phyloP scores from a whole-genome alignment of 495 filamentous ascomycete species.

The Penicillium odoratum region DNA sequence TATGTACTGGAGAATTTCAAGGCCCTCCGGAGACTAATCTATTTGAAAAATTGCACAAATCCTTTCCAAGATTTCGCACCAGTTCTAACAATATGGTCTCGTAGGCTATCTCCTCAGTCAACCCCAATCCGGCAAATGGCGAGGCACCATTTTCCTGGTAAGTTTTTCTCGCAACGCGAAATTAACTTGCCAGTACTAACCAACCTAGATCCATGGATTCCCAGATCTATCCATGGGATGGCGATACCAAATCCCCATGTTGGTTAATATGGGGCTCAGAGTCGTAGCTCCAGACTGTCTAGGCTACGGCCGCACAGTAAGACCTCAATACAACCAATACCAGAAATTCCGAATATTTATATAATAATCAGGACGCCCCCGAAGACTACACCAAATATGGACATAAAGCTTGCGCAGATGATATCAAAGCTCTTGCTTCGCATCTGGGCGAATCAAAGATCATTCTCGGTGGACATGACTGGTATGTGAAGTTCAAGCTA shows the following conservation, averaged over 20 bases:
- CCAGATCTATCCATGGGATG: constrained; percentile 72
- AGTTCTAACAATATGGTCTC: constrained; percentile 10
- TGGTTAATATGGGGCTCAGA: constrained; percentile 65
- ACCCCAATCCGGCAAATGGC: constrained; percentile 51
- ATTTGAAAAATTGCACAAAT: neutral
- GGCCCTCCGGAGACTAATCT: neutral
- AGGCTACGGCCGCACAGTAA: constrained; percentile 75
- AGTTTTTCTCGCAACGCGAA: constrained; percentile 1
- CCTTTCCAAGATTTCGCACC: neutral
- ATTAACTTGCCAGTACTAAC: neutral
- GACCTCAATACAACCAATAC: constrained; percentile 1
- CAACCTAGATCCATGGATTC: constrained; percentile 59
- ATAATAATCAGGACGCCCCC: constrained; percentile 54
- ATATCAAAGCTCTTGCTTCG: constrained; percentile 64
- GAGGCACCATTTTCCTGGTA: constrained; percentile 67
- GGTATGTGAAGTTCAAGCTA: constrained; percentile 51
- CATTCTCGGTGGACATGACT: constrained; percentile 84
- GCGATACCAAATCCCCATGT: constrained; percentile 79
- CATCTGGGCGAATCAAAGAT: constrained; percentile 59
- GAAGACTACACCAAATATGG: constrained; percentile 58
- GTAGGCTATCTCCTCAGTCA: constrained; percentile 66
- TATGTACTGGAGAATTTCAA: constrained; percentile 22
- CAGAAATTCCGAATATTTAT: neutral
- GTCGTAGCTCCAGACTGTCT: constrained; percentile 80
- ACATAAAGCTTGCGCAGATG: constrained; percentile 66